Conservation (phyloP, 106 monocot species). For the Hemerocallis citrina region DNA sequence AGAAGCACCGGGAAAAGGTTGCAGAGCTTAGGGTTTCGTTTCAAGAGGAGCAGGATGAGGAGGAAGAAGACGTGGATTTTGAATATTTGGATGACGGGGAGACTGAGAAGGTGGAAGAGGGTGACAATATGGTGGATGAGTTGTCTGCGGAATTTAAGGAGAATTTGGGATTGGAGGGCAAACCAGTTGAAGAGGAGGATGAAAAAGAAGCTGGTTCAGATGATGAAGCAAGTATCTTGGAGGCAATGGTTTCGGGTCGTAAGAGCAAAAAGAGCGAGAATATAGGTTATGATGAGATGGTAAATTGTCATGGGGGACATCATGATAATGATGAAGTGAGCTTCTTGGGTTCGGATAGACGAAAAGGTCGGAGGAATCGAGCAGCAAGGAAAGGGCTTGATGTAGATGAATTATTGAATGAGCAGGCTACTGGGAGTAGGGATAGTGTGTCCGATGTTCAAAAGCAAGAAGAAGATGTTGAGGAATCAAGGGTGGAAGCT, state of each 20-base stretch:
- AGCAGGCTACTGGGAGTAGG: neutral
- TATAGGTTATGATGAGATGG: slow-evolving; percentile 11
- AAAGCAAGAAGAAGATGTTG: slow-evolving; percentile 8
- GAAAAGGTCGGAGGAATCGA: slow-evolving; percentile 23
- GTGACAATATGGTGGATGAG: slow-evolving; percentile 27
- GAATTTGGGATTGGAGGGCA: slow-evolving; percentile 24
- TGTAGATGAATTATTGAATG: slow-evolving; percentile 7
- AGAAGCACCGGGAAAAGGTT: slow-evolving; percentile 89
- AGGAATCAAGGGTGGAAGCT: slow-evolving; percentile 3
- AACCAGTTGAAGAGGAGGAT: slow-evolving; percentile 16
- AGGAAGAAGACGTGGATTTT: slow-evolving; percentile 28
- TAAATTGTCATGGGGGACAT: neutral
- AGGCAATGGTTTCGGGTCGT: slow-evolving; percentile 57
- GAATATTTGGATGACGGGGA: slow-evolving; percentile 22
- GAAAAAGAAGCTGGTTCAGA: slow-evolving; percentile 11
- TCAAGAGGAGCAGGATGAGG: slow-evolving; percentile 50
- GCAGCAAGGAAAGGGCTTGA: slow-evolving; percentile 19
- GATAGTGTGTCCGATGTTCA: slow-evolving; percentile 11
- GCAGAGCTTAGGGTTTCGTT: slow-evolving; percentile 50
- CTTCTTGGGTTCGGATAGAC: slow-evolving; percentile 12
- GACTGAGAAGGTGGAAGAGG: slow-evolving; percentile 26
- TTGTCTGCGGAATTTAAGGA: slow-evolving; percentile 42
- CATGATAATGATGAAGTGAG: slow-evolving; percentile 30
- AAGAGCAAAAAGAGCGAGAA: slow-evolving; percentile 25
- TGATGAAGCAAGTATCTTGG: slow-evolving; percentile 47